Evolutionary conservation across 2,329 filamentous ascomycete genomes (phyloP).

Genomic region (Ascochyta viciae-villosae): DNA sequence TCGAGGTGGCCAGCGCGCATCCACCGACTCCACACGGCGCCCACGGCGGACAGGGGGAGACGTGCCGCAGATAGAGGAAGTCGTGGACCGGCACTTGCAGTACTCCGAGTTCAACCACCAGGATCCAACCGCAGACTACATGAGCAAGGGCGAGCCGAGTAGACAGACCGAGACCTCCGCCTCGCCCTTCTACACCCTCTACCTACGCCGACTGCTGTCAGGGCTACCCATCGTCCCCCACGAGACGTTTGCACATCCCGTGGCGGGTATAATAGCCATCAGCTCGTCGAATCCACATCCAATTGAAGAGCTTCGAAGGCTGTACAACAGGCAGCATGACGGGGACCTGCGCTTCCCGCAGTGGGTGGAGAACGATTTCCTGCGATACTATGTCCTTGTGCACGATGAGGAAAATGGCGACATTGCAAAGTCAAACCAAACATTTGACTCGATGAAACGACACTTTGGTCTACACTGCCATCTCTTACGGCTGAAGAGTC

Average conservation of each 20-base stretch:
- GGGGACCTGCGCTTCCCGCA: conserved; percentile 76
- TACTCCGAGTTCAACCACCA: conserved; percentile 68
- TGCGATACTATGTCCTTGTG: conserved; percentile 94
- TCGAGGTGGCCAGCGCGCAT: conserved; percentile 34
- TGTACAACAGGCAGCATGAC: conserved; percentile 85
- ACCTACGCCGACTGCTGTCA: conserved; percentile 82
- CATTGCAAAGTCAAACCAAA: conserved; percentile 82
- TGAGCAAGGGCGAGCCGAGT: conserved; percentile 44
- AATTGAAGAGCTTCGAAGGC: conserved; percentile 81
- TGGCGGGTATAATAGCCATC: conserved; percentile 92
- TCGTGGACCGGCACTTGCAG: conserved; percentile 79
- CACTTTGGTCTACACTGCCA: conserved; percentile 97
- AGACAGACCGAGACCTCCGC: conserved; percentile 46
- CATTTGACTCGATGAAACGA: conserved; percentile 99
- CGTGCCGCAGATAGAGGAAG: conserved; percentile 76
- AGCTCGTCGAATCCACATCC: conserved; percentile 85
- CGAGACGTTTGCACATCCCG: conserved; percentile 93
- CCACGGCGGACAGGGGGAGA: conserved; percentile 57
- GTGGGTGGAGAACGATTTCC: conserved; percentile 90
- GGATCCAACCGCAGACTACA: conserved; percentile 50
- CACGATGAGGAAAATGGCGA: conserved; percentile 97
- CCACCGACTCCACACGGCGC: conserved; percentile 35
- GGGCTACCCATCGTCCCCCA: conserved; percentile 79
- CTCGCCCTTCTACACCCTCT: conserved; percentile 85
- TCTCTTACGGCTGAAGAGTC: conserved; percentile 82